These are phyloP conservation scores for Pythium aristosporum DNA, from an alignment of 352 stramenopile species.

Conservation along the genomic window DNA sequence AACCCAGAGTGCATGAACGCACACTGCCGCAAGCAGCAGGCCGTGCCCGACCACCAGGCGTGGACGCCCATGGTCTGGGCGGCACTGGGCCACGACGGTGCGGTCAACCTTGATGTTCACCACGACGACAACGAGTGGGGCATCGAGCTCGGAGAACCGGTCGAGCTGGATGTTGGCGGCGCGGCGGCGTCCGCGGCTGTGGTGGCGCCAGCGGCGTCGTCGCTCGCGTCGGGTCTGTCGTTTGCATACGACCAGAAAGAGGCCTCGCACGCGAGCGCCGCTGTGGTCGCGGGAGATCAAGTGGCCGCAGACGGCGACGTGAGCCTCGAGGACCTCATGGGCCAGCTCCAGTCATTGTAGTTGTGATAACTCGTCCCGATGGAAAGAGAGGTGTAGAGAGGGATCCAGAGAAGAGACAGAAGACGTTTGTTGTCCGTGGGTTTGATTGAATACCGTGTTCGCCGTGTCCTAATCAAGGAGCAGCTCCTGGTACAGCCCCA, in stretches of 20 bases:
- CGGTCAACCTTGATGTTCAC: slow-evolving; percentile 44
- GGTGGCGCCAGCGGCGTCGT: slow-evolving; percentile 14
- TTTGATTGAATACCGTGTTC: background rate
- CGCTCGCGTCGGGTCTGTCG: slow-evolving; percentile 49
- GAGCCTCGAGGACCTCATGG: slow-evolving; percentile 80
- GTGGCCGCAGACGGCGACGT: slow-evolving; percentile 30
- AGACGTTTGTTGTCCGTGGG: background rate
- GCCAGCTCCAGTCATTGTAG: slow-evolving; percentile 73
- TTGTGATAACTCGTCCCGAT: background rate
- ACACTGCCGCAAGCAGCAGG: slow-evolving; percentile 76
- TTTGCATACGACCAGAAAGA: slow-evolving; percentile 57
- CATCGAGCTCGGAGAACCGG: slow-evolving; percentile 62
- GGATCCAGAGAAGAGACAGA: background rate
- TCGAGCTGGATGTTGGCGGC: slow-evolving; percentile 17
- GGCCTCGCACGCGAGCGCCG: slow-evolving; percentile 7
- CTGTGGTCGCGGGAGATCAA: slow-evolving; percentile 23
- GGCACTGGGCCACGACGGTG: slow-evolving; percentile 51
- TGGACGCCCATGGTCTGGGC: slow-evolving; percentile 81
- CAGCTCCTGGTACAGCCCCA: slow-evolving; percentile 43
- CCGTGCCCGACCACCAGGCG: slow-evolving; percentile 32
- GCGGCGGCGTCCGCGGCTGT: slow-evolving; percentile 9
- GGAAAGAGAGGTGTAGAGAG: background rate
- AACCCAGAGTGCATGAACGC: slow-evolving; percentile 84
- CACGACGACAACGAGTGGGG: slow-evolving; percentile 88
- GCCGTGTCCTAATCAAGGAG: slow-evolving; percentile 14